Percentiles rank a stretch among this genome's conserved stretches.
phyloP scores from a whole-genome alignment of 805 yeast genomes.

The Suhomyces tanzawaensis region DNA sequence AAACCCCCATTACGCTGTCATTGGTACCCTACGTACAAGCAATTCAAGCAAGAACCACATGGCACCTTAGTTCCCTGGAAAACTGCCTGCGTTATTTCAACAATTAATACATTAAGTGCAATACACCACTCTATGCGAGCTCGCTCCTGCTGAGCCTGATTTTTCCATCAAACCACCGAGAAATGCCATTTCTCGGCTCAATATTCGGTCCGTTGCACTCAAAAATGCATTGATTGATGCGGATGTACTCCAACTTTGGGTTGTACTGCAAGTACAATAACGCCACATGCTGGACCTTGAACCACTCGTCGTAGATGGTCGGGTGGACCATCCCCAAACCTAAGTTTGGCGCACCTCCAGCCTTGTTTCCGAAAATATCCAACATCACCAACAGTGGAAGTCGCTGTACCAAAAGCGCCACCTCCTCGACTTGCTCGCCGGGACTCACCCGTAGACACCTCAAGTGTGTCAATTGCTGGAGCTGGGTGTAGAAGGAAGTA shows the following conservation, averaged over 20 bases:
- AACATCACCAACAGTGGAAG: constrained; percentile 30
- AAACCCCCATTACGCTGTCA: no score
- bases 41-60: no score
- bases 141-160: no score
- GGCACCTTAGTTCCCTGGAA: no score
- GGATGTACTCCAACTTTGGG: constrained; percentile 35
- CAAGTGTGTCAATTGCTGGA: constrained; percentile 21
- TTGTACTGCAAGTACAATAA: constrained; percentile 32
- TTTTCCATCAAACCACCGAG: constrained; percentile 42
- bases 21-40: no score
- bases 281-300: constrained; percentile 54
- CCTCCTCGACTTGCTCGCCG: constrained; percentile 22
- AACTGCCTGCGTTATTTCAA: no score
- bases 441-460: constrained; percentile 42
- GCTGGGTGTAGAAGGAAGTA: constrained; percentile 7
- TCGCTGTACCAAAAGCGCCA: constrained; percentile 20
- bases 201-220: constrained; percentile 28
- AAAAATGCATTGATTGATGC: constrained; percentile 51
- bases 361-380: constrained; percentile 48
- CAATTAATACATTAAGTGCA: no score
- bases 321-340: constrained; percentile 55
- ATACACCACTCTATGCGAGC: no score
- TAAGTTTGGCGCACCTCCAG: constrained; percentile 54
- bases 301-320: constrained; percentile 56
- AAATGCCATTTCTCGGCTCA: constrained; percentile 46